Evolutionary conservation across 495 filamentous ascomycete genomes (phyloP), one percentile per base, ranked within the genome.

Genomic region (Lineolata rhizophorae): DNA sequence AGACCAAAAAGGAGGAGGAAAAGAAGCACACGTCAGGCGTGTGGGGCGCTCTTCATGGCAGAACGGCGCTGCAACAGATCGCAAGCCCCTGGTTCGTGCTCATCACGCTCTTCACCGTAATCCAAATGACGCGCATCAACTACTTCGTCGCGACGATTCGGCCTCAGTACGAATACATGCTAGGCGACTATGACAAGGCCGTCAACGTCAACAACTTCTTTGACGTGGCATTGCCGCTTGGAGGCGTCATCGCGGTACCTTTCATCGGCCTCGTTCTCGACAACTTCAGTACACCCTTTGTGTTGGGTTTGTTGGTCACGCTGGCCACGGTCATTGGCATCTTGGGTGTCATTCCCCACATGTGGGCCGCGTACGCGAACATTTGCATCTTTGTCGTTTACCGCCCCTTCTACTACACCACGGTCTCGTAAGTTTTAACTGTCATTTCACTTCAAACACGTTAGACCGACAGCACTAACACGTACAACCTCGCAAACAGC

Each of bases 71-170:
- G 10, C 52, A 74, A 31, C 87, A 97, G 54, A 77, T 97, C 46
- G 51, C 47, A 19, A 72, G 71, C 2, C 75, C 74, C 2, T 97
- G 84, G 84, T 97, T 92, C 43, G 53, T 77, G 16, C 58, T 94
- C 18, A 82, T 94, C 38, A 72, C 78, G 4, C 43, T 79, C 2
- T 94, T 94, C 53, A 93, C 87, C 0, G 62, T 87, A 15, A 51
- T 91, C 13, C 81, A 87, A 51, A 93, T 91, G 84, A 79, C 76
- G 0, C 69, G 85, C 12, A 93, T 94, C 50, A 95, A 95, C 55
- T 97, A 82, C 61, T 97, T 97, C 44, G 80, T 97, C 19, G 83
- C 87, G 1, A 87, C 87, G 2, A 70, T 97, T 37, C 69, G 74
- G 13, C 60, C 70, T 5, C 87, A 97, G 49, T 94, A 94, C 53